Conservation (phyloP, 441 rosid genomes). For the Eruca vesicaria region DNA sequence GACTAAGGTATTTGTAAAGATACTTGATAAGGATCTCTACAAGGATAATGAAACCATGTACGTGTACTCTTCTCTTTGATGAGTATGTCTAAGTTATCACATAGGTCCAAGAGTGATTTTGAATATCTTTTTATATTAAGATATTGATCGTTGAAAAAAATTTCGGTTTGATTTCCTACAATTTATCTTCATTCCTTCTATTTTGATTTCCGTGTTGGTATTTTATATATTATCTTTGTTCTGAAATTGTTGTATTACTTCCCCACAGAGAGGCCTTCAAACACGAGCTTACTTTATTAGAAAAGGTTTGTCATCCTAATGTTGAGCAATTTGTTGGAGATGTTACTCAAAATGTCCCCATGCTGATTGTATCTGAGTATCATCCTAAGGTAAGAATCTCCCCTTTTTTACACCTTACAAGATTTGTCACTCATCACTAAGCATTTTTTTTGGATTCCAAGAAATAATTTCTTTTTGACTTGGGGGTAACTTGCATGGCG, state of each 20-base stretch:
- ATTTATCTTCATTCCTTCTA: no score
- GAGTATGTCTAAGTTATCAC: conserved; percentile 4
- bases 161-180: no score
- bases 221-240: not conserved
- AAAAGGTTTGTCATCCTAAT: conserved; percentile 95
- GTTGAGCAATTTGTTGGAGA: conserved; percentile 99
- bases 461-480: conserved; percentile 8
- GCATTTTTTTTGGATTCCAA: not conserved
- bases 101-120: not conserved
- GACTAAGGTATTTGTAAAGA: conserved; percentile 91
- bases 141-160: not conserved
- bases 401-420: conserved; percentile 2
- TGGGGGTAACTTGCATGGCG: conserved; percentile 64
- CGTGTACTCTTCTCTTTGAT: conserved; percentile 26
- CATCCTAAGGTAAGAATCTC: conserved; percentile 70
- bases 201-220: conserved; percentile 6
- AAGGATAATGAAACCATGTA: conserved; percentile 81
- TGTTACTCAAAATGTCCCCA: conserved; percentile 92
- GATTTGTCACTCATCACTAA: not conserved
- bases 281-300: conserved; percentile 79
- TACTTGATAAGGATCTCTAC: conserved; percentile 75
- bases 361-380: conserved; percentile 94
- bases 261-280: conserved; percentile 79
- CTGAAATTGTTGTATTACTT: conserved; percentile 4
- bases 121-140: not conserved